Evolutionary conservation across 495 filamentous ascomycete species (phyloP).

Genomic region (Penicillium odoratum): DNA sequence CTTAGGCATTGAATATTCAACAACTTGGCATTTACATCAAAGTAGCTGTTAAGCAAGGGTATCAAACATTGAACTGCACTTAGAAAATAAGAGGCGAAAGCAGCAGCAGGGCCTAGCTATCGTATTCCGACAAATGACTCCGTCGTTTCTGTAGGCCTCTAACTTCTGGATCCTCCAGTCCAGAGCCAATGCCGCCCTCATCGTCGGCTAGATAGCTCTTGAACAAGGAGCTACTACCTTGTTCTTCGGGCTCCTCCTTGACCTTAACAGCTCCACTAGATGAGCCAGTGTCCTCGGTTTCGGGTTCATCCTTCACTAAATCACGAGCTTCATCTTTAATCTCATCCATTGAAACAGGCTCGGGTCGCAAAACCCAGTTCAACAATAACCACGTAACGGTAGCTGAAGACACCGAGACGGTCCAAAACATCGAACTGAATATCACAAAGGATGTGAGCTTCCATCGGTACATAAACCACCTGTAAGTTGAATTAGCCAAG

Average conservation of each 20-base stretch:
- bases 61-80: neutral
- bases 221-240: constrained; percentile 19
- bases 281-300: constrained; percentile 19
- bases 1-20: neutral
- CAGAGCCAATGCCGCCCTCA: constrained; percentile 32
- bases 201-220: constrained; percentile 21
- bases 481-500: constrained; percentile 22
- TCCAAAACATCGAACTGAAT: constrained; percentile 73
- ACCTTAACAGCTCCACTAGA: constrained; percentile 15
- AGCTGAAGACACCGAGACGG: constrained; percentile 61
- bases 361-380: constrained; percentile 32
- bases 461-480: constrained; percentile 85
- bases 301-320: constrained; percentile 32
- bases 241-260: constrained; percentile 29
- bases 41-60: constrained; percentile 5
- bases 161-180: constrained; percentile 33
- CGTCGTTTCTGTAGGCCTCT: constrained; percentile 38
- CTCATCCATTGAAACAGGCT: constrained; percentile 11
- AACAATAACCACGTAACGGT: constrained; percentile 58
- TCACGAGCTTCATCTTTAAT: constrained; percentile 32
- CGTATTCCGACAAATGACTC: constrained; percentile 28
- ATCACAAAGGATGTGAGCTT: constrained; percentile 65
- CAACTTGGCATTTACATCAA: constrained; percentile 14
- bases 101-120: constrained; percentile 10
- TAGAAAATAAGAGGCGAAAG: neutral